These are phyloP conservation scores for Gaultheria prostrata DNA, from an alignment of 148 eudicot species.

Conservation along the genomic window DNA sequence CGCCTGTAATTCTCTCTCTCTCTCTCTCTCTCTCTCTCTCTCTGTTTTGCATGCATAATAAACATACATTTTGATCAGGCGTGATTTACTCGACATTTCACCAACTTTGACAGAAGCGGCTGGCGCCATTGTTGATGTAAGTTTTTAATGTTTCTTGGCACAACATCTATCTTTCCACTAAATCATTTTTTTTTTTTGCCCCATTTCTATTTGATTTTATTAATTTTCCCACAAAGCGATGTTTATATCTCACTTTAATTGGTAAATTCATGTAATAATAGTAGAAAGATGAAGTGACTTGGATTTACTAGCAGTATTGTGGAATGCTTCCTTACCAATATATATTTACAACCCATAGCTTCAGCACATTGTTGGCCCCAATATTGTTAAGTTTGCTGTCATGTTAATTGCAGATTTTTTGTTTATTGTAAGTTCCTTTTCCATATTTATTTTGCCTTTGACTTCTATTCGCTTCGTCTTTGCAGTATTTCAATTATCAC, in stretches of 20 bases:
- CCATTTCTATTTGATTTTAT: not conserved
- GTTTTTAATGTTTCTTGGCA: conserved; percentile 11
- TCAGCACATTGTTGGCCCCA: not conserved
- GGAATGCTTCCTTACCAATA: not conserved
- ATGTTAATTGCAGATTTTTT: not conserved
- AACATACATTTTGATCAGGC: conserved; percentile 32
- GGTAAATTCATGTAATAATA: not conserved
- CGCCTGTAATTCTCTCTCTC: conserved; percentile 45
- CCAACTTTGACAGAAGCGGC: conserved; percentile 89
- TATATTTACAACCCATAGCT: not conserved
- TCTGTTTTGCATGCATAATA: not conserved
- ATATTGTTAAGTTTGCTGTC: not conserved
- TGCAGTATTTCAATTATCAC: not conserved
- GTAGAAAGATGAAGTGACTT: not conserved
- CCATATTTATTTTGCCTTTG: not conserved
- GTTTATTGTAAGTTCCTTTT: not conserved
- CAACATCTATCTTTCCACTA: not conserved
- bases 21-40: not conserved
- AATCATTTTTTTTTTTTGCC: not conserved
- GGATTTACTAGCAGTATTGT: not conserved
- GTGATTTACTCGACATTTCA: conserved; percentile 89
- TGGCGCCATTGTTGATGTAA: conserved; percentile 95
- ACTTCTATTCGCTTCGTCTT: no score
- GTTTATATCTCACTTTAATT: not conserved
- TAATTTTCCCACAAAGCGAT: not conserved